A percentile compares a stretch with the other conserved stretches of the same genome.
Conservation (phyloP, 768 basidiomycete genomes). For the Cystobasidium onofrii region DNA sequence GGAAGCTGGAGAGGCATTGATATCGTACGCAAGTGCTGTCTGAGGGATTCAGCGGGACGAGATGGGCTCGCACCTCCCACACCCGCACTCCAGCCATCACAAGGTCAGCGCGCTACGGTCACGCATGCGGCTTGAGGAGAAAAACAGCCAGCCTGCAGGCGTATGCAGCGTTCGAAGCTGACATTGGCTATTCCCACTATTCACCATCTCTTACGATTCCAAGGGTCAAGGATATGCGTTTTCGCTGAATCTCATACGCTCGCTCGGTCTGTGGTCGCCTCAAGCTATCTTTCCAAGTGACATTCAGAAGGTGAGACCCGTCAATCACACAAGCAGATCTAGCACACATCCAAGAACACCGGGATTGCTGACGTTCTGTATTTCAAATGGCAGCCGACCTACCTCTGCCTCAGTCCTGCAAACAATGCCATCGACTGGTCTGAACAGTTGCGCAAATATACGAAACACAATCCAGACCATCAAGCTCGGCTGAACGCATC, state of each 20-base stretch:
- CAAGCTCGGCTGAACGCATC: conserved; percentile 3
- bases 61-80: not conserved
- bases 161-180: too few species aligned
- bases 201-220: not conserved
- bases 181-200: not conserved
- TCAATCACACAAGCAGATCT: not conserved
- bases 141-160: not conserved
- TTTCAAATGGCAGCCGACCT: not conserved
- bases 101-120: not conserved
- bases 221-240: conserved; percentile 13
- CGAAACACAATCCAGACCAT: conserved; percentile 29
- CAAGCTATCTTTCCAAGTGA: conserved; percentile 8
- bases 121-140: not conserved
- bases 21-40: not conserved
- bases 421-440: conserved; percentile 22
- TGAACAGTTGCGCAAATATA: conserved; percentile 31
- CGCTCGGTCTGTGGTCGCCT: conserved; percentile 24
- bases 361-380: not conserved
- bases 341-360: not conserved
- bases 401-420: conserved; percentile 1
- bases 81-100: conserved; percentile 1
- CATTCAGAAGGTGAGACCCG: conserved; percentile 1
- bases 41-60: not conserved
- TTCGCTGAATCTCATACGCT: conserved; percentile 27
- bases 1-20: not conserved